A percentile compares a stretch with the other conserved stretches of the same genome.
phyloP scores from a whole-genome alignment of 1,139 yeast genomes.

The Suhomyces coccinellae region DNA sequence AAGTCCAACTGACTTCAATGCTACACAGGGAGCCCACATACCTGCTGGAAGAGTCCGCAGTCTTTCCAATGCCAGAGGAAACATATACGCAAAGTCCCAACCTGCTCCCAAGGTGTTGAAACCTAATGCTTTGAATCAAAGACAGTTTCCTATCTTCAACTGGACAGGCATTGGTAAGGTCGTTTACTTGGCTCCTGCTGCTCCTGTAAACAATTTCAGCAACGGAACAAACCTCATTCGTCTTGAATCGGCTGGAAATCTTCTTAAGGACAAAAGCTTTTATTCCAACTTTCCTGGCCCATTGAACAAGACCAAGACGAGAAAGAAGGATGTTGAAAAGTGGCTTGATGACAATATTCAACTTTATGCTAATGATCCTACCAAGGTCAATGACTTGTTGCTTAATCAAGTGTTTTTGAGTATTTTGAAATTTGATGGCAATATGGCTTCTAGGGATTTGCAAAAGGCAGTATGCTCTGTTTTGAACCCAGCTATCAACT shows the following conservation, averaged over 20 bases:
- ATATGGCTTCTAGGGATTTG: constrained; percentile 27
- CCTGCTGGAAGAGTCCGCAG: constrained; percentile 26
- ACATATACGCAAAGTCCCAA: constrained; percentile 23
- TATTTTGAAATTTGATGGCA: constrained; percentile 33
- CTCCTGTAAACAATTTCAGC: constrained; percentile 15
- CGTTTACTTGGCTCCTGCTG: constrained; percentile 31
- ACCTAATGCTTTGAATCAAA: constrained; percentile 39
- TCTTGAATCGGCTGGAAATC: constrained; percentile 19
- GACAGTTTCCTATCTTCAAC: constrained; percentile 78
- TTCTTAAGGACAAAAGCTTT: constrained; percentile 23
- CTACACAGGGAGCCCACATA: not conserved
- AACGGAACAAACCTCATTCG: constrained; percentile 17
- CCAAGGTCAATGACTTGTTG: constrained; percentile 27
- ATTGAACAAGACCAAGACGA: constrained; percentile 52
- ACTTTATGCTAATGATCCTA: constrained; percentile 7
- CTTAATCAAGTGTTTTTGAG: constrained; percentile 32
- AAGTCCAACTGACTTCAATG: constrained; percentile 3
- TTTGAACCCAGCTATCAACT: constrained; percentile 40
- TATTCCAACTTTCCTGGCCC: constrained; percentile 61
- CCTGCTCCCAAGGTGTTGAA: constrained; percentile 31
- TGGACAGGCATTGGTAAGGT: constrained; percentile 55
- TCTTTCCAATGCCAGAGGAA: constrained; percentile 27
- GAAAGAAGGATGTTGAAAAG: constrained; percentile 62
- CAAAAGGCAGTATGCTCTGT: constrained; percentile 28
- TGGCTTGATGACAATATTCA: constrained; percentile 48